Base-by-base conservation (phyloP, 1,284 basidiomycete genomes). In the Uromyces viciae-fabae region DNA sequence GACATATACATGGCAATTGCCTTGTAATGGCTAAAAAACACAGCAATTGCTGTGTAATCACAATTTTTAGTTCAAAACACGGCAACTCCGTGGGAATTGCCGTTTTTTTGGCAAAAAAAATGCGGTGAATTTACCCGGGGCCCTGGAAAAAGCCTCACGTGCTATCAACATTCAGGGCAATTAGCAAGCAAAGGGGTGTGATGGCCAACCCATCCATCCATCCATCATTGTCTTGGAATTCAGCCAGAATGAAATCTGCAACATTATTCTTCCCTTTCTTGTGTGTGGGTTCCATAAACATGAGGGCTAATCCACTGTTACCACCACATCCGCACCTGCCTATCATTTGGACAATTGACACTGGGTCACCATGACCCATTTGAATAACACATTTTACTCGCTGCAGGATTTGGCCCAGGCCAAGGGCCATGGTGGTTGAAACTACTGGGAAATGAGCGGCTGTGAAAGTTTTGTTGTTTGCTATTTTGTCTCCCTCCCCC, bases 271-370 rank as follows among this genome's bases (percentile, higher is more conserved):
- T 40, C n/a, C 71, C 71, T 17, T 54, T n/a, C 22, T 28, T 33
- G 8, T 49, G 38, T 1, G 7, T 4, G 0, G 71, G 49, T 49
- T 73, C 54, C 31, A 73, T 58, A n/a, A 73, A 73, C 22, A 73
- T 17, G 1, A 52, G 28, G 8, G 4, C 54, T 36, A 73, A 22
- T 28, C 31, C 46, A 22, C 11, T 5, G 7, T 73, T 73, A 4
- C 71, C 71, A 54, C 25, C 38, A 2, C 25, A 31, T 2, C 71
- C 71, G 36, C 71, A 73, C 22, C 49, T 73, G 3, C 71, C 49
- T 2, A 58, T 46, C 71, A 73, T 73, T 33, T 73, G 71, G 11
- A 73, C 36, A n/a, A 73, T 73, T 73, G 71, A 5, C 5, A 22
- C 14, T 2, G 71, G 71, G 71, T 73, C 71, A 14, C 31, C 38